These are phyloP conservation scores for Penicillium bialowiezense DNA, from an alignment of 495 filamentous ascomycete genomes.

Conservation along the genomic window DNA sequence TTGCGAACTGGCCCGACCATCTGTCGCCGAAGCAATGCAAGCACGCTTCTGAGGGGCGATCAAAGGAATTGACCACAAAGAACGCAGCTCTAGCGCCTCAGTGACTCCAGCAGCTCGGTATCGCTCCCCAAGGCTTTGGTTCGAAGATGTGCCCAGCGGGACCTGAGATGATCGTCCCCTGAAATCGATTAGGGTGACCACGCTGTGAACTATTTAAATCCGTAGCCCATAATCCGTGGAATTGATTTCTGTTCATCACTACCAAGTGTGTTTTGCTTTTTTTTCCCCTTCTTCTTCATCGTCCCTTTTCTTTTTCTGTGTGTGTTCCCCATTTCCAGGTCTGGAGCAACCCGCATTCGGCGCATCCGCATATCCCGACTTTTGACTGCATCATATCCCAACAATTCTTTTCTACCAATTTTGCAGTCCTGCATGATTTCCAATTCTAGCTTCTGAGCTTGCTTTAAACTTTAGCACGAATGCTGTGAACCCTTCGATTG, in stretches of 20 bases:
- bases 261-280: no score
- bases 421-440: slow-evolving; percentile 1
- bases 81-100: slow-evolving; percentile 3
- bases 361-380: slow-evolving; percentile 20
- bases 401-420: slow-evolving; percentile 4
- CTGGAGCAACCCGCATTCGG: slow-evolving; percentile 24
- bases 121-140: not conserved
- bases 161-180: slow-evolving; percentile 3
- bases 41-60: slow-evolving; percentile 7
- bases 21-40: slow-evolving; percentile 18
- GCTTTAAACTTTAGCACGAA: slow-evolving; percentile 8
- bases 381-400: slow-evolving; percentile 20
- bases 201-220: slow-evolving; percentile 4
- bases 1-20: slow-evolving; percentile 39
- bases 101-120: slow-evolving; percentile 1
- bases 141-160: not conserved
- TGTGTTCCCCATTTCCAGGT: slow-evolving; percentile 14
- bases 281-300: not conserved
- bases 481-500: slow-evolving; percentile 14
- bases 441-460: not conserved
- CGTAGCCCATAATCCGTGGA: not conserved
- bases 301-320: slow-evolving; percentile 5
- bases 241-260: no score
- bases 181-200: not conserved
- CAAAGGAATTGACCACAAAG: slow-evolving; percentile 9